phyloP scores from a whole-genome alignment of 2,329 filamentous ascomycete species.

The Microsporum ferrugineum region DNA sequence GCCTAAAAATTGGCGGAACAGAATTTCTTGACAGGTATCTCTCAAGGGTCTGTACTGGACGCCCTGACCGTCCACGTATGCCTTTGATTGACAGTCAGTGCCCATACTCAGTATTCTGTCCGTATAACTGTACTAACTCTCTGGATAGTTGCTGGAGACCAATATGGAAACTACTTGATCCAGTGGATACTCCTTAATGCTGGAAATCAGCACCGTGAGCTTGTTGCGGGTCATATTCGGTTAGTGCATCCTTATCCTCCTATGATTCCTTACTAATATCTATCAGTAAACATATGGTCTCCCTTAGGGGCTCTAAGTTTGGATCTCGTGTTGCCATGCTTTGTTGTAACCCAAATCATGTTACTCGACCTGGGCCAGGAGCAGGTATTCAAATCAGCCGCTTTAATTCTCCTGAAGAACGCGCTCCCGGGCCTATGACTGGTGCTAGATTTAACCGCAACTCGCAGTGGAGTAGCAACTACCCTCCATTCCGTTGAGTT shows the following conservation, averaged over 20 bases:
- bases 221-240: slow-evolving; percentile 86
- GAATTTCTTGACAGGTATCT: slow-evolving; percentile 91
- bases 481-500: slow-evolving; percentile 28
- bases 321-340: slow-evolving; percentile 98
- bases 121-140: background rate
- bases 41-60: slow-evolving; percentile 84
- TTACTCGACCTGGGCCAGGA: slow-evolving; percentile 78
- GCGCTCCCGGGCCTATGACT: slow-evolving; percentile 26
- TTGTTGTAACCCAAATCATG: slow-evolving; percentile 85
- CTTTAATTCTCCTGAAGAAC: slow-evolving; percentile 40
- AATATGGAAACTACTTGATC: slow-evolving; percentile 96
- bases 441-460: slow-evolving; percentile 25
- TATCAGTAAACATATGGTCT: slow-evolving; percentile 88
- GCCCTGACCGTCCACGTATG: slow-evolving; percentile 82
- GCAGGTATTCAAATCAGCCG: slow-evolving; percentile 55
- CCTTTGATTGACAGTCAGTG: slow-evolving; percentile 78
- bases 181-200: slow-evolving; percentile 93
- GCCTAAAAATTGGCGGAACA: slow-evolving; percentile 82
- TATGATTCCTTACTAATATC: slow-evolving; percentile 10
- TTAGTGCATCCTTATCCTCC: slow-evolving; percentile 16
- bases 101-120: background rate
- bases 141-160: slow-evolving; percentile 68
- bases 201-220: slow-evolving; percentile 74
- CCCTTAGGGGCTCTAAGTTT: slow-evolving; percentile 93
- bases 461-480: slow-evolving; percentile 27